Evolutionary conservation across 2,329 filamentous ascomycete genomes (phyloP), one percentile per base, ranked within the genome.

Genomic region (Rosellinia necatrix): DNA sequence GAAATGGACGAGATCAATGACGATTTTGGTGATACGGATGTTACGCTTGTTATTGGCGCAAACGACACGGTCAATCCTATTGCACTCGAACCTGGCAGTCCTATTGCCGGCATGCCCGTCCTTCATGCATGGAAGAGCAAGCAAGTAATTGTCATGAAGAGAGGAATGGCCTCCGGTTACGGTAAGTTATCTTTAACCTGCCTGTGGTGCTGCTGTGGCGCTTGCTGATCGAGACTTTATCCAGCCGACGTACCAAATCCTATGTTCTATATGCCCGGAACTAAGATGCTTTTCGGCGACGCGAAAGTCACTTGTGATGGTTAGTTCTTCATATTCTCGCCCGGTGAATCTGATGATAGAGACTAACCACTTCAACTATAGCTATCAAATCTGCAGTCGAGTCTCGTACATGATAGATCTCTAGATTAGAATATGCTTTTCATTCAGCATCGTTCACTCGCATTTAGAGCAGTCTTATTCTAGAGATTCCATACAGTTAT

Each of bases 1-100:
- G 91, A 96, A 75, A 96, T 96, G 91, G 92, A 96, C 65, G 92
- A 96, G 77, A 96, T 96, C 75, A 96, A 96, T 72, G 91, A 96
- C 60, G 91, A 96, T 67, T 96, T 96, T 71, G 74, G 80, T 6
- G 89, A 94, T 24, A 96, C 92, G 0, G 92, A 96, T 66, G 79
- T 96, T 8, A 92, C 90, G 0, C 82, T 96, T 3, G 91, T 96
- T 0, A 96, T 96, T 67, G 92, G 92, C 3, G 92, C 92, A 7
- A 96, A 96, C 65, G 92, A 96, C 66, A 96, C 92, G 0, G 92
- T 96, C 32, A 96, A 96, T 68, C 92, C 92, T 0, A 93, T 93
- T 66, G 91, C 92, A 0, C 76, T 96, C 62, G 90, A 96, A 70
- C 87, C 89, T 4, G 90, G 90, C 27, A 91, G 87, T 56, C 82